Evolutionary conservation across 768 basidiomycete genomes (phyloP), one percentile per base, ranked within the genome.

Genomic region (Podaxis sp.): DNA sequence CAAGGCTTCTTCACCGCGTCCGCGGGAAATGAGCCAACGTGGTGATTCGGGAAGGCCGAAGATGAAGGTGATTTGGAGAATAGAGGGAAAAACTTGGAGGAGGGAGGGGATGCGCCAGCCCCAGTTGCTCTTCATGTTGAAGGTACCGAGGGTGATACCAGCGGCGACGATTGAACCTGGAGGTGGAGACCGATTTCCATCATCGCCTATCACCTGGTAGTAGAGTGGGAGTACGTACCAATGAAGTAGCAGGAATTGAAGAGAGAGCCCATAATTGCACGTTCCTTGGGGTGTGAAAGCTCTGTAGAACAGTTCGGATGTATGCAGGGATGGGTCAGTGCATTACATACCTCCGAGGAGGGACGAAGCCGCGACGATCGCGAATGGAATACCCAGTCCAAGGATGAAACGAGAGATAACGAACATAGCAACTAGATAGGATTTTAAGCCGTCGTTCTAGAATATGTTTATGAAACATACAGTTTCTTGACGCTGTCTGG

Each of bases 51-150:
- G 86, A 15, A 88, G 74, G 68, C 85, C 83, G 68, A 73, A 81
- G 57, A 88, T 77, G 70, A 89, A 85, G 28, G 65, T 63, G 49
- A 88, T 68, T 64, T 88, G 87, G 22, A 87, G 71, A 11, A 77
- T 36, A 63, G 81, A 82, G 1, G 87, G 87, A 0, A 79, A 69
- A 38, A 82, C 66, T 70, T 89, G 88, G 4, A 88, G 77, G 48
- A 84, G 68, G n/a, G 86, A 83, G 0, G 87, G 87, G 22, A 88
- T 86, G n/a, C 87, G 79, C 88, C 88, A 89, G 11, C 83, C 85
- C 86, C 86, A 87, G 66, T 84, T 80, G 54, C 67, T 81, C 0
- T 67, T 52, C 79, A 89, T 85, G 8, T 74, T 64, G 76, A 89
- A 90, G 0, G 89, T 89, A 8, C 84, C 84, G 39, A 88, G 82